phyloP scores from a whole-genome alignment of 345 rosid genomes.

The sweet orange (Citrus sinensis) region DNA sequence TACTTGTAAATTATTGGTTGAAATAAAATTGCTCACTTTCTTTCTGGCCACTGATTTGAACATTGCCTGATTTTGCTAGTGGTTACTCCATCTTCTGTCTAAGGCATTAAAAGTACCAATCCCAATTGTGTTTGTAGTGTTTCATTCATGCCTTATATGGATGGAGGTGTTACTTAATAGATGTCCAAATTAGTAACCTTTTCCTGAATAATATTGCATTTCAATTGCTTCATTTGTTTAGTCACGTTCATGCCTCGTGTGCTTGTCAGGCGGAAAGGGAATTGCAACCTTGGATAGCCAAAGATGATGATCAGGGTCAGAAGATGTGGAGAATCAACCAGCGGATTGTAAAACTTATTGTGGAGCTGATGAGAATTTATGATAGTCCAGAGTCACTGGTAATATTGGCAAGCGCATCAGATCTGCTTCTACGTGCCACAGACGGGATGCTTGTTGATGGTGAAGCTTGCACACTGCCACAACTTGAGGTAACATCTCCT shows the following conservation, averaged over 20 bases:
- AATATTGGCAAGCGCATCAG: conserved; percentile 89
- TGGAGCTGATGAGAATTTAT: conserved; percentile 92
- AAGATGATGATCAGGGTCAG: conserved; percentile 91
- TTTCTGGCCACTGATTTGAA: conserved; percentile 10
- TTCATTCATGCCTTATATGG: conserved; percentile 10
- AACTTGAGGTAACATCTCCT: conserved; percentile 63
- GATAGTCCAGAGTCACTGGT: conserved; percentile 79
- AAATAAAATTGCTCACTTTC: conserved; percentile 1
- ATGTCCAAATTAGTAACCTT: conserved; percentile 15
- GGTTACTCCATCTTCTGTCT: conserved; percentile 7
- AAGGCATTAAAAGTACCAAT: neutral
- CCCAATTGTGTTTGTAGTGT: neutral
- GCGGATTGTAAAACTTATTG: conserved; percentile 79
- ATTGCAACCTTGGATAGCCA: conserved; percentile 96
- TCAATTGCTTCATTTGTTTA: conserved; percentile 12
- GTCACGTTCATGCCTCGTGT: conserved; percentile 31
- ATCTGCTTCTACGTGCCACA: conserved; percentile 91
- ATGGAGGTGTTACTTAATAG: conserved; percentile 4
- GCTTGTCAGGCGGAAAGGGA: conserved; percentile 86
- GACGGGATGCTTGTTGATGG: conserved; percentile 98
- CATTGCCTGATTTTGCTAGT: neutral
- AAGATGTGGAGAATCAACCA: conserved; percentile 97
- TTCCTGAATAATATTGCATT: neutral
- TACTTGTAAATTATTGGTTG: conserved; percentile 9
- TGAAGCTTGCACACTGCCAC: conserved; percentile 96